Evolutionary conservation across 768 basidiomycete genomes (phyloP).

Genomic region (Podaxis mareebaensis): DNA sequence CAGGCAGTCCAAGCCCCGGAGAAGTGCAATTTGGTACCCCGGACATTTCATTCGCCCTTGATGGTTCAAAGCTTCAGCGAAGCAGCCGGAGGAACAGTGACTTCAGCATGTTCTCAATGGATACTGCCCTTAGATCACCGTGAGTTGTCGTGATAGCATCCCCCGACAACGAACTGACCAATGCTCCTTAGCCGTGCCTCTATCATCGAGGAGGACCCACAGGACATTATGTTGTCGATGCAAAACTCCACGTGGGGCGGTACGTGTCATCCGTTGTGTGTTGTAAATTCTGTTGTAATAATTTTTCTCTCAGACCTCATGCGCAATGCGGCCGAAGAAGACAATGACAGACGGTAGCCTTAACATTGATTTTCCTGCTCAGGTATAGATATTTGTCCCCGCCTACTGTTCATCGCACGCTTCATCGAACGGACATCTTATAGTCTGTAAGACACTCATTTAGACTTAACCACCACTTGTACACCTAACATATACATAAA

Average conservation of each 20-base stretch:
- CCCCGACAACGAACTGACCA: not conserved
- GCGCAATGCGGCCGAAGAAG: slow-evolving; percentile 11
- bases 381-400: not conserved
- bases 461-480: not conserved
- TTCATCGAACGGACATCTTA: not conserved
- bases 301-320: slow-evolving; percentile 5
- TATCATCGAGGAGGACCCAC: slow-evolving; percentile 44
- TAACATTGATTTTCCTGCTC: not conserved
- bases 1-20: slow-evolving; percentile 41
- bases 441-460: not conserved
- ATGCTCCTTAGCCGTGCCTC: slow-evolving; percentile 33
- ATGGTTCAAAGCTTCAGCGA: slow-evolving; percentile 52
- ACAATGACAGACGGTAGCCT: slow-evolving; percentile 1
- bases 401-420: not conserved
- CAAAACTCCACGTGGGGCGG: slow-evolving; percentile 75
- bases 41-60: slow-evolving; percentile 48
- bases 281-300: no score
- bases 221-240: slow-evolving; percentile 56
- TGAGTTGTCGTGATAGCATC: slow-evolving; percentile 30
- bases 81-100: slow-evolving; percentile 58
- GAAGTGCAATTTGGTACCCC: slow-evolving; percentile 37
- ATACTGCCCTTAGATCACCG: slow-evolving; percentile 46
- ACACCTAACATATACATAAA: not conserved
- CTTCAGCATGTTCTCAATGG: slow-evolving; percentile 58
- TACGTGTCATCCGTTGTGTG: slow-evolving; percentile 30